These are phyloP conservation scores for Perkinsus marinus DNA, from an alignment of 169 alveolate species.

Conservation along the genomic window DNA sequence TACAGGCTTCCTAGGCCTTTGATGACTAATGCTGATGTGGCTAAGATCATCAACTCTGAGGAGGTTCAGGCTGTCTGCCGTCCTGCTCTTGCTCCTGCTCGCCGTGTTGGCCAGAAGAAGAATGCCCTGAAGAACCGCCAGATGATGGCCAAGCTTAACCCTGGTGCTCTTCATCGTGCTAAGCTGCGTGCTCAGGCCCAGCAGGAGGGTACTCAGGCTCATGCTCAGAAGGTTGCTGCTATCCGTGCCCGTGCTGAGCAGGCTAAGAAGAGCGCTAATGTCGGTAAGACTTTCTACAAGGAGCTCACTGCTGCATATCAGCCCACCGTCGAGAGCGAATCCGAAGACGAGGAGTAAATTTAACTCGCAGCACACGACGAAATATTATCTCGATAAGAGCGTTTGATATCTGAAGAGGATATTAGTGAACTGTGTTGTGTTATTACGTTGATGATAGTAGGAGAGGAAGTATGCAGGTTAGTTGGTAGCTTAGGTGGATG, in stretches of 20 bases:
- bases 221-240: constrained; percentile 3
- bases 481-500: neutral
- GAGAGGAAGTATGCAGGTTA: neutral
- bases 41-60: constrained; percentile 86
- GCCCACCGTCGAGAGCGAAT: neutral
- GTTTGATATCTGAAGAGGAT: neutral
- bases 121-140: constrained; percentile 32
- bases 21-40: constrained; percentile 81
- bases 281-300: neutral
- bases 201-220: constrained; percentile 1
- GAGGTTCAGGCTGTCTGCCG: constrained; percentile 82
- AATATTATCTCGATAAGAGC: neutral
- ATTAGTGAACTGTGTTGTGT: neutral
- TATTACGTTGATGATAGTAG: neutral
- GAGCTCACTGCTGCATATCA: constrained; percentile 1
- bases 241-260: neutral
- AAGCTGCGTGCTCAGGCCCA: constrained; percentile 1
- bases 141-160: constrained; percentile 1
- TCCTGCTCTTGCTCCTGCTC: constrained; percentile 40
- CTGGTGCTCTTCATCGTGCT: neutral
- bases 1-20: constrained; percentile 44
- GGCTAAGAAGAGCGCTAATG: constrained; percentile 3
- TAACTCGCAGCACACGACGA: neutral
- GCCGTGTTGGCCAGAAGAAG: constrained; percentile 22
- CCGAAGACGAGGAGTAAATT: constrained; percentile 2